Base-by-base conservation (phyloP, 2,329 filamentous ascomycete species). In the Fusarium denticulatum region DNA sequence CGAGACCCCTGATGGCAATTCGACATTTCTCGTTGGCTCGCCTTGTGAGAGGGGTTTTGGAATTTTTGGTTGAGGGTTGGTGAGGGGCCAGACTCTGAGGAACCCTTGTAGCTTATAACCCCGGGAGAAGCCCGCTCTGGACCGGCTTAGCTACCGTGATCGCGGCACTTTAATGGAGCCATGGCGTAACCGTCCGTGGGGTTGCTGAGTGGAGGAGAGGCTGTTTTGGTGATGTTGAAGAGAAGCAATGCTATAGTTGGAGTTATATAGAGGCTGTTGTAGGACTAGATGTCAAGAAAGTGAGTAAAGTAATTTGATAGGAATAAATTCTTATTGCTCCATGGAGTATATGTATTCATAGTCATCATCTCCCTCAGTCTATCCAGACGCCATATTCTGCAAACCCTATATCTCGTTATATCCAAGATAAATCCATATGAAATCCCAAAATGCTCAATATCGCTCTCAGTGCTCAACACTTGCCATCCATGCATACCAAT, bases 11-110 rank as follows among this genome's bases (percentile, higher is more conserved):
- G 70, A 77, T 71, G 71, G 60, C 62, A 77, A 77, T 76, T 53
- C 64, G 47, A 32, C 56, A 67, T 55, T 71, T 67, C 71, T 77
- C 75, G 75, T 77, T 77, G 75, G 75, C 57, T 72, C 55, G 47
- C 64, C 64, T 64, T 53, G 47, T 42, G 52, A 45, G 64, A 56
- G 58, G 61, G 53, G 52, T 36, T 34, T 66, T 66, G 47, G 26
- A n/a, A 36, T 43, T 72, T 72, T 59, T 73, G 66, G 70, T 73
- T 73, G 69, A 67, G 64, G 60, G n/a, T 50, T 50, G 47, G 56
- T 50, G 30, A 69, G 70, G 50, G 66, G 57, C 57, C 16, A 49
- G 30, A 34, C 32, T 42, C 12, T 47, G 26, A 43, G 13, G 22
- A 20, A 59, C 36, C 62, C 59, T 59, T 40, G 53, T 49, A 43